Conservation (phyloP, 805 yeast genomes). For the Metschnikowia henanensis region DNA sequence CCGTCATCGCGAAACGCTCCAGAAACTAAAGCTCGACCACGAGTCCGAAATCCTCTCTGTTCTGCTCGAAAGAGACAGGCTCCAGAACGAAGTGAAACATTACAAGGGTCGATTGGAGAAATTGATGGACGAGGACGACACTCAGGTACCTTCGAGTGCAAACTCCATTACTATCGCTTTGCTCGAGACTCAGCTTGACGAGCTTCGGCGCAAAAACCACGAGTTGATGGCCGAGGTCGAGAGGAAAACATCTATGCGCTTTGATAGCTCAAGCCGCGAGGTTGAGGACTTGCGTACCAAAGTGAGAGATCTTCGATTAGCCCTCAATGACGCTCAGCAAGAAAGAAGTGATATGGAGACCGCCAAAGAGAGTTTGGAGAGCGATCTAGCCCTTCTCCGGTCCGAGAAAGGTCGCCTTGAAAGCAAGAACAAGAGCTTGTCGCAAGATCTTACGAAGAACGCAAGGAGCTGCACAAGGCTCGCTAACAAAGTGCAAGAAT, state of each 20-base stretch:
- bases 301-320: constrained; percentile 11
- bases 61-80: constrained; percentile 37
- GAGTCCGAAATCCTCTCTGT: constrained; percentile 39
- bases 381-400: constrained; percentile 25
- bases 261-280: constrained; percentile 3
- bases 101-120: constrained; percentile 31
- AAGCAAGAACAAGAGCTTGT: constrained; percentile 24
- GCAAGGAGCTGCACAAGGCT: constrained; percentile 31
- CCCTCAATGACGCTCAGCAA: constrained; percentile 9
- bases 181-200: constrained; percentile 35
- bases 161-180: constrained; percentile 20
- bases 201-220: constrained; percentile 25
- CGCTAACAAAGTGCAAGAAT: constrained; percentile 26
- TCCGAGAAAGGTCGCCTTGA: constrained; percentile 34
- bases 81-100: constrained; percentile 34
- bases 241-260: constrained; percentile 1
- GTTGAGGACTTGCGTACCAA: constrained; percentile 8
- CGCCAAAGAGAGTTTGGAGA: constrained; percentile 28
- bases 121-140: constrained; percentile 19
- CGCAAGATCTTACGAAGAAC: constrained; percentile 31
- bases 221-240: constrained; percentile 26
- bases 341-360: constrained; percentile 24
- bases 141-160: constrained; percentile 3
- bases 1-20: constrained; percentile 20
- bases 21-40: constrained; percentile 29